Conservation (phyloP, 345 rosid species). For the Eutrema heterophyllum region DNA sequence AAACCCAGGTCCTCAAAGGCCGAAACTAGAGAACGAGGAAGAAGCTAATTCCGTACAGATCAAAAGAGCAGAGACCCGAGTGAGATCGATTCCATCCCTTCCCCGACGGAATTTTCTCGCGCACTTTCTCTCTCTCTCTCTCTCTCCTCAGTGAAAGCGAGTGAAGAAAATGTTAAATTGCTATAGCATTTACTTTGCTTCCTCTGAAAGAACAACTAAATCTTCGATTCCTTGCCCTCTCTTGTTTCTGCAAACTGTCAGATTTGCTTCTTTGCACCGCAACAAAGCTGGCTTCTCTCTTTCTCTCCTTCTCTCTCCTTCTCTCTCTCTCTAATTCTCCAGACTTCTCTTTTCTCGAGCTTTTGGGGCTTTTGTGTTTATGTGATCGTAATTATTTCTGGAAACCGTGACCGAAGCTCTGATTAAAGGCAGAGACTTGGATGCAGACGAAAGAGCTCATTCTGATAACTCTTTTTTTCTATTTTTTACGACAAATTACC, state of each 20-base stretch:
- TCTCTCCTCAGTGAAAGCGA: slow-evolving; percentile 11
- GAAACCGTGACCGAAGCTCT: slow-evolving; percentile 33
- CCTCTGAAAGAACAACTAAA: slow-evolving; percentile 12
- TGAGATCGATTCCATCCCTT: slow-evolving; percentile 24
- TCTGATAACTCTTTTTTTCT: slow-evolving; percentile 22
- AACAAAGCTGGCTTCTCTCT: slow-evolving; percentile 26
- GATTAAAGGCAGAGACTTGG: slow-evolving; percentile 22
- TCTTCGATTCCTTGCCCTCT: slow-evolving; percentile 31
- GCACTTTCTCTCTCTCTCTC: not conserved
- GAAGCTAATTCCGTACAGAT: slow-evolving; percentile 23
- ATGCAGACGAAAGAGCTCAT: slow-evolving; percentile 31
- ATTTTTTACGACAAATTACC: not conserved
- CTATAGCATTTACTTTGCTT: slow-evolving; percentile 24
- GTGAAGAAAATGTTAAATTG: slow-evolving; percentile 8
- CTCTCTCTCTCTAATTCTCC: not conserved
- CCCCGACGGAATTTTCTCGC: not conserved
- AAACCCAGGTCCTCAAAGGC: slow-evolving; percentile 25
- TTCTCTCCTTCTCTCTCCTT: not conserved
- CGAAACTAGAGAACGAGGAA: not conserved
- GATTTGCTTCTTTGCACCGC: slow-evolving; percentile 33
- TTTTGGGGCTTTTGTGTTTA: slow-evolving; percentile 21
- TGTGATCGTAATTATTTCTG: slow-evolving; percentile 32
- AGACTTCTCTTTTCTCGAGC: slow-evolving; percentile 18
- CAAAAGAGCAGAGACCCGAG: slow-evolving; percentile 20
- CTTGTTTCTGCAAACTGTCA: slow-evolving; percentile 24